These are phyloP conservation scores for Bipolaris gigantea DNA, from an alignment of 2,329 filamentous ascomycete genomes.

Conservation along the genomic window DNA sequence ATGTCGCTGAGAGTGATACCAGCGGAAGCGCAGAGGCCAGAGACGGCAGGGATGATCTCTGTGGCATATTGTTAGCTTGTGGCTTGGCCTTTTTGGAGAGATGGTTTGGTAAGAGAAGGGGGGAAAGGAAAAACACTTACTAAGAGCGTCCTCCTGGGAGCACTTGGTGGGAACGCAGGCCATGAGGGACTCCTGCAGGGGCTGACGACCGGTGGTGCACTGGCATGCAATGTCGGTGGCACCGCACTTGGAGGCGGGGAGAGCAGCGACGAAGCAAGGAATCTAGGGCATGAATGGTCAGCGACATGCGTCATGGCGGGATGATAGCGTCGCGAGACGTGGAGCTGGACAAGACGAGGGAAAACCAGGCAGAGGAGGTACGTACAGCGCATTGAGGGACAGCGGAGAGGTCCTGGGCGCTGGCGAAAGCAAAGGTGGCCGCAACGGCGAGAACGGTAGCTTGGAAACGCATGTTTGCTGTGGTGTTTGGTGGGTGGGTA, in stretches of 20 bases:
- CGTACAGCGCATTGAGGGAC: constrained; percentile 44
- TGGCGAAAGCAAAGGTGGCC: constrained; percentile 31
- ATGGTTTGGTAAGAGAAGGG: not conserved
- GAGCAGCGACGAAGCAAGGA: constrained; percentile 53
- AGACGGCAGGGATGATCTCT: constrained; percentile 30
- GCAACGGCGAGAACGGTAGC: constrained; percentile 28
- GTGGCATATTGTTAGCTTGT: not conserved
- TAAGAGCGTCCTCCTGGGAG: constrained; percentile 41
- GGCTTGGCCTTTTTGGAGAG: not conserved
- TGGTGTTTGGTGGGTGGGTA: not conserved
- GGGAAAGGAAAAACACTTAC: constrained; percentile 35
- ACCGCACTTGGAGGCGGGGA: constrained; percentile 52
- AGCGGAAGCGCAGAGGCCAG: constrained; percentile 32
- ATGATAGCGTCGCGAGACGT: not conserved
- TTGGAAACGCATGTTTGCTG: constrained; percentile 37
- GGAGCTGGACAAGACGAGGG: not conserved
- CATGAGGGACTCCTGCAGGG: constrained; percentile 46
- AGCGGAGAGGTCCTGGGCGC: constrained; percentile 31
- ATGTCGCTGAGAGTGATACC: constrained; percentile 31
- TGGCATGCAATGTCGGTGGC: constrained; percentile 55
- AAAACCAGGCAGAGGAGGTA: not conserved
- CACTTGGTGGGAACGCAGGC: constrained; percentile 46
- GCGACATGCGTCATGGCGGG: not conserved
- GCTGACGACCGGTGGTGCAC: constrained; percentile 50
- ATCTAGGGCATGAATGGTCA: constrained; percentile 33